These are phyloP conservation scores for Bolboschoenus planiculmis DNA, from an alignment of 176 grass and related monocot species.

Conservation along the genomic window DNA sequence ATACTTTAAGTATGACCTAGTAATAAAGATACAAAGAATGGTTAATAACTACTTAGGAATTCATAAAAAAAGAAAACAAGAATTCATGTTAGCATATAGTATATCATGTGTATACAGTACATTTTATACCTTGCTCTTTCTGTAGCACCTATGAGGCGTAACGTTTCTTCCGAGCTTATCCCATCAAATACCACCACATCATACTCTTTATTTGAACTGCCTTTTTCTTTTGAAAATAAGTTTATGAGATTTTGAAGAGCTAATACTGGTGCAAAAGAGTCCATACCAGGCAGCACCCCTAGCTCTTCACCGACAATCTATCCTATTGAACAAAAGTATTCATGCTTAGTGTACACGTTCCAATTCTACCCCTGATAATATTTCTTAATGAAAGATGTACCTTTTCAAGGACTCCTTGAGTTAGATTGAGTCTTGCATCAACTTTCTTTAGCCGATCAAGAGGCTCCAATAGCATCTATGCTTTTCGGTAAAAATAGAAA, in stretches of 20 bases:
- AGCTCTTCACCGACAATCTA: slow-evolving; percentile 93
- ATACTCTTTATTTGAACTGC: slow-evolving; percentile 41
- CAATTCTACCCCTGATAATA: background rate
- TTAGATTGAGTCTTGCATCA: slow-evolving; percentile 63
- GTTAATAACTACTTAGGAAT: background rate
- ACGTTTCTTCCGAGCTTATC: slow-evolving; percentile 64
- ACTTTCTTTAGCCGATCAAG: slow-evolving; percentile 81
- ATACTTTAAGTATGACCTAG: slow-evolving; percentile 77
- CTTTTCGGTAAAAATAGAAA: slow-evolving; percentile 18
- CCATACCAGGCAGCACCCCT: slow-evolving; percentile 84
- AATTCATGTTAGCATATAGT: background rate
- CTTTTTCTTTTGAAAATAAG: slow-evolving; percentile 56
- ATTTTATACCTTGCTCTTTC: slow-evolving; percentile 68
- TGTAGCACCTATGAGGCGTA: slow-evolving; percentile 59
- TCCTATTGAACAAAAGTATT: slow-evolving; percentile 41
- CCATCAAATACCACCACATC: slow-evolving; percentile 83
- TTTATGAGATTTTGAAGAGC: slow-evolving; percentile 67
- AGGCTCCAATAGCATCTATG: slow-evolving; percentile 71
- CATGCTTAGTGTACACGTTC: slow-evolving; percentile 23
- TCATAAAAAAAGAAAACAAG: background rate
- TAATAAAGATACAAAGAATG: slow-evolving; percentile 26
- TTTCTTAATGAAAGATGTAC: slow-evolving; percentile 29
- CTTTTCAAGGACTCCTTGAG: slow-evolving; percentile 85
- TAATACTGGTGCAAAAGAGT: slow-evolving; percentile 57
- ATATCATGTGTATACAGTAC: background rate